Percentiles rank a stretch among this genome's conserved stretches.
phyloP scores from a whole-genome alignment of 176 grass and related monocot genomes.

The Avena insularis region DNA sequence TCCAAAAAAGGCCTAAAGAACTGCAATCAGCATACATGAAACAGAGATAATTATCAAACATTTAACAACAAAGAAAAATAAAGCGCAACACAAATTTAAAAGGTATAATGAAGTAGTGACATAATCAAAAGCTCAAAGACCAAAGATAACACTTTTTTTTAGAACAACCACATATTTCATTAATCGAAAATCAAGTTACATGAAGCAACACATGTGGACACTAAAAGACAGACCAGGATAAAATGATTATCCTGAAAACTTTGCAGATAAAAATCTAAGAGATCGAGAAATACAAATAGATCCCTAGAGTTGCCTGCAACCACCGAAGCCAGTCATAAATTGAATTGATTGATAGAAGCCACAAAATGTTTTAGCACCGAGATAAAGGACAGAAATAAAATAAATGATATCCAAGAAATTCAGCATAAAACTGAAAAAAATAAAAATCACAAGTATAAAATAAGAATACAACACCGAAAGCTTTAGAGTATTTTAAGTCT shows the following conservation, averaged over 20 bases:
- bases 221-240: too few species aligned
- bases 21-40: neutral
- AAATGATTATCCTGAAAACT: too few species aligned
- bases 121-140: neutral
- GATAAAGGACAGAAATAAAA: neutral
- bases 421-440: neutral
- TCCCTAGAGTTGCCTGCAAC: too few species aligned
- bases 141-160: neutral
- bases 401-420: neutral
- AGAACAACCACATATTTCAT: too few species aligned
- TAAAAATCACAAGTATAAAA: constrained; percentile 8
- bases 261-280: too few species aligned
- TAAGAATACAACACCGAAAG: neutral
- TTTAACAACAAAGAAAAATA: neutral
- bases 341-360: neutral
- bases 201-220: too few species aligned
- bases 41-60: neutral
- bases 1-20: neutral
- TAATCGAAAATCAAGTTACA: too few species aligned
- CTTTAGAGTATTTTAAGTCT: neutral
- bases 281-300: too few species aligned
- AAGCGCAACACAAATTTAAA: neutral
- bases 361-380: neutral
- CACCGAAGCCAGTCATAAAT: neutral
- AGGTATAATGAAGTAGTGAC: neutral